Evolutionary conservation across 805 yeast species (phyloP).

Genomic region (Allodekkera sacchari): DNA sequence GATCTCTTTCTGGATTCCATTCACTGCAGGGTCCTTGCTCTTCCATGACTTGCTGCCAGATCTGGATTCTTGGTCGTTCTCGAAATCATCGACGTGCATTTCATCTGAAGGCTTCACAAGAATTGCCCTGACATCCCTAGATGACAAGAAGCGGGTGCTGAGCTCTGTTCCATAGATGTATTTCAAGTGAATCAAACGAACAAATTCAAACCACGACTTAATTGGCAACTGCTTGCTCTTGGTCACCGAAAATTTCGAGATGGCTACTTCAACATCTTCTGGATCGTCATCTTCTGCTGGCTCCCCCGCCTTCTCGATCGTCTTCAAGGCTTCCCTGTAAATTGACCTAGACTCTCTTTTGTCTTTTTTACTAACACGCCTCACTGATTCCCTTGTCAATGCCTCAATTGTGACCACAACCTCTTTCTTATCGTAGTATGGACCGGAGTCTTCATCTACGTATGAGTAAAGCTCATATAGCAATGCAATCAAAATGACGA

Average conservation of each 20-base stretch:
- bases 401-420: conserved; percentile 28
- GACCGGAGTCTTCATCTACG: conserved; percentile 36
- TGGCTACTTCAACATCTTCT: conserved; percentile 6
- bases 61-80: conserved; percentile 7
- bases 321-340: conserved; percentile 47
- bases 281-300: conserved; percentile 8
- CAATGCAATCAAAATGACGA: conserved; percentile 48
- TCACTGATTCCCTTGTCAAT: conserved; percentile 44
- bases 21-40: conserved; percentile 10
- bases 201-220: conserved; percentile 41
- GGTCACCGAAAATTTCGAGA: conserved; percentile 31
- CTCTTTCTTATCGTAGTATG: conserved; percentile 11
- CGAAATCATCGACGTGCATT: conserved; percentile 5
- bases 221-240: conserved; percentile 39
- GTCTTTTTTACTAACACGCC: conserved; percentile 53
- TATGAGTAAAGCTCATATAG: conserved; percentile 39
- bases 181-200: conserved; percentile 38
- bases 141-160: conserved; percentile 36
- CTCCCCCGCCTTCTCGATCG: conserved; percentile 31
- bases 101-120: conserved; percentile 13
- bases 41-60: conserved; percentile 10
- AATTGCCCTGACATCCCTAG: conserved; percentile 16
- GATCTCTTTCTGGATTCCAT: conserved; percentile 17
- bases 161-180: conserved; percentile 47
- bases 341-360: conserved; percentile 52